A percentile compares a stretch with the other conserved stretches of the same genome.
Conservation (phyloP, 345 rosid species). For the Ceriops tagal region DNA sequence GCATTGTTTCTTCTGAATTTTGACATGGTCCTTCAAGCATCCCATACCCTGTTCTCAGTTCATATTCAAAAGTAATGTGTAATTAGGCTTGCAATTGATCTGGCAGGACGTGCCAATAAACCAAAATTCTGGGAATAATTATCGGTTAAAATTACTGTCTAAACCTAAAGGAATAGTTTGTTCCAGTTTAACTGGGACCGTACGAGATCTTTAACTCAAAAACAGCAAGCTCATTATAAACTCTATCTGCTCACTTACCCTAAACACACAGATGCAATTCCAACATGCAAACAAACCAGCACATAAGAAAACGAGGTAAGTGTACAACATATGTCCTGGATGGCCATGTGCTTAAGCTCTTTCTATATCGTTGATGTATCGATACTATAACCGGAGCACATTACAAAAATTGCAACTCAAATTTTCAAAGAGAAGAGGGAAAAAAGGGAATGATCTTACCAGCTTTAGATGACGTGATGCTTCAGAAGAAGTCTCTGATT, state of each 20-base stretch:
- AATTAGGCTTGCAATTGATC: conserved; percentile 1
- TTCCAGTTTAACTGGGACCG: no score
- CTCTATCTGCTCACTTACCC: no score
- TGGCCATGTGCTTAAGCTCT: no score
- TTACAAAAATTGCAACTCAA: background rate
- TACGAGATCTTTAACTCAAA: no score
- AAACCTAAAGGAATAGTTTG: background rate
- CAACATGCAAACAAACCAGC: no score
- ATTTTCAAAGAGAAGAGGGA: conserved; percentile 7
- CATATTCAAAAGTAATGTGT: conserved; percentile 11
- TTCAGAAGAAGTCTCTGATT: conserved; percentile 39
- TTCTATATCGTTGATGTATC: background rate
- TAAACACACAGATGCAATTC: no score
- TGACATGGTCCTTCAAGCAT: conserved; percentile 35
- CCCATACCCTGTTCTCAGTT: conserved; percentile 54
- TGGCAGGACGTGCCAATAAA: background rate
- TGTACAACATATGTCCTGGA: no score
- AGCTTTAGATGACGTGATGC: conserved; percentile 54
- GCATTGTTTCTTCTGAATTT: conserved; percentile 41
- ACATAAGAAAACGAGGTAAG: no score
- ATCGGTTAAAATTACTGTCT: background rate
- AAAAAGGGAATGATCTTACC: conserved; percentile 42
- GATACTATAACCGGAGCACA: background rate
- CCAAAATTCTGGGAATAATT: no score
- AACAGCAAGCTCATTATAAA: no score